Percentiles rank a stretch among this genome's conserved stretches.
These are phyloP conservation scores for Colletotrichum shisoi DNA, from an alignment of 2,329 filamentous ascomycete species.

Conservation along the genomic window DNA sequence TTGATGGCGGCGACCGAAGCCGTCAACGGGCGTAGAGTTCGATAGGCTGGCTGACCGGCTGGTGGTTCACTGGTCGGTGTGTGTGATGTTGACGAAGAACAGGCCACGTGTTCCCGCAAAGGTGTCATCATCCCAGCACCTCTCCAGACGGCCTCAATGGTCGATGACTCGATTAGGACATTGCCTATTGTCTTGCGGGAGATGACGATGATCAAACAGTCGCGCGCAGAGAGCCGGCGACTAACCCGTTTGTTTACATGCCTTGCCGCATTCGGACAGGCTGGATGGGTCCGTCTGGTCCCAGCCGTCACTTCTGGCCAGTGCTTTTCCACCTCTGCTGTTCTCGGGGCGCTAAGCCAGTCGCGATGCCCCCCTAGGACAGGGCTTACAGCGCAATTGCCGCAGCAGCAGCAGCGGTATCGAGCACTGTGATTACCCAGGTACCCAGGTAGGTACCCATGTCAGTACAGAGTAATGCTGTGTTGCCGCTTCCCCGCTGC, in stretches of 20 bases:
- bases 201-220: constrained; percentile 26
- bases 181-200: constrained; percentile 11
- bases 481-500: background rate
- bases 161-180: background rate
- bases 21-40: constrained; percentile 6
- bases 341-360: constrained; percentile 28
- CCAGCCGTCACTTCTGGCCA: constrained; percentile 16
- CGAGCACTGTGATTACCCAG: background rate
- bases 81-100: background rate
- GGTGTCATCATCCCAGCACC: constrained; percentile 20
- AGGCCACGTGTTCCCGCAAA: constrained; percentile 1
- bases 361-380: constrained; percentile 13
- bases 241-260: constrained; percentile 37
- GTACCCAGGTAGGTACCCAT: constrained; percentile 40
- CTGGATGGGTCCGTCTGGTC: constrained; percentile 4
- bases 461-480: constrained; percentile 6
- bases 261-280: constrained; percentile 31
- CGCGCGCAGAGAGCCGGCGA: constrained; percentile 24
- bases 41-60: background rate
- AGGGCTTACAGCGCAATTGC: constrained; percentile 12
- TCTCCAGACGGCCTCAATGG: background rate
- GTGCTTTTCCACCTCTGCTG: constrained; percentile 14
- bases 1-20: background rate
- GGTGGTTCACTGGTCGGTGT: too few species aligned
- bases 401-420: background rate